Evolutionary conservation across 2,329 filamentous ascomycete species (phyloP), one percentile per base, ranked within the genome.

Genomic region (Alternaria infectoria): DNA sequence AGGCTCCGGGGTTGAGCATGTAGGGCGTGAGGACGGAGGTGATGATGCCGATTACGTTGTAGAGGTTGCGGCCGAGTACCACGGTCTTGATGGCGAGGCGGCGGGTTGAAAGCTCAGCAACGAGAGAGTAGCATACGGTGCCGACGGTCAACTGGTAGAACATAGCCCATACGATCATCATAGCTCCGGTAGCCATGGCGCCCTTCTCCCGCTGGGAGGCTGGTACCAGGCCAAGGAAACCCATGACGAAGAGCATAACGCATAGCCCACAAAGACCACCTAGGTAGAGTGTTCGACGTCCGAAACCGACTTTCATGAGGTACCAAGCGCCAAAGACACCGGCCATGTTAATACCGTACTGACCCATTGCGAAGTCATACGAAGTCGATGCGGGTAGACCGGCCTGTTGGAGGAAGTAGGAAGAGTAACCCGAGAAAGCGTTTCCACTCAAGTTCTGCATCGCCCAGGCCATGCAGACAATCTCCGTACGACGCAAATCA

Each of bases 61-160:
- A 85, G 12, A 93, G 82, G 70, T 93, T 92, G 59, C 93, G 90
- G 2, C 91, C 93, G 3, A 97, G 86, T 1, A 96, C 93, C 21
- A 97, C 91, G 0, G 94, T 97, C 84, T 97, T 97, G 83, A 96
- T 94, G 75, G 94, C 91, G 32, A 97, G 85, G 2, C 93, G 87
- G 13, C 92, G 88, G 0, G 93, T 93, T 0, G 93, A 93, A 21
- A 97, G 81, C 78, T 97, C 93, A 1, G 91, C 88, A 5, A 97
- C 93, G 11, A 97, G 87, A 0, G 93, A 96, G 81, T 96, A 97
- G 80, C 91, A 93, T 8, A 97, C 93, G 0, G 93, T 96, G 43
- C 93, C 93, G 52, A 97, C 93, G 0, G 92, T 92, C 51, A 95
- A 85, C 77, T 97, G 93, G 81, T 97, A 97, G 1, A 93, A 77